These are phyloP conservation scores for Colletotrichum spaethianum DNA, from an alignment of 2,329 filamentous ascomycete genomes.

Conservation along the genomic window DNA sequence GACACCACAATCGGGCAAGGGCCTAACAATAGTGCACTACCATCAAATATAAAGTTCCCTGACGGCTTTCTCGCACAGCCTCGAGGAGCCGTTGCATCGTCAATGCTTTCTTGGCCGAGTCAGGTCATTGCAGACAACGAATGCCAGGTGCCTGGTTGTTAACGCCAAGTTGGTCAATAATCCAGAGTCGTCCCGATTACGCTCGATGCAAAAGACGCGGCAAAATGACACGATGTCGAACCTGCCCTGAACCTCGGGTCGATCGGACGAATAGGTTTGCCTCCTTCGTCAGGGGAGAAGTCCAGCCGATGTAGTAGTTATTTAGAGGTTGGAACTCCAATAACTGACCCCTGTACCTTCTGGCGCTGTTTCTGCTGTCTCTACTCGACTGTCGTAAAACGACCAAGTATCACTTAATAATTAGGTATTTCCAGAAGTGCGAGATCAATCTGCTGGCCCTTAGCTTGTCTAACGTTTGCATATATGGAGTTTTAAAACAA, in stretches of 20 bases:
- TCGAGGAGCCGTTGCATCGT: not conserved
- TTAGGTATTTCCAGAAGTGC: too few relatives aligned
- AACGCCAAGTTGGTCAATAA: not conserved
- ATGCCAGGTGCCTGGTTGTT: not conserved
- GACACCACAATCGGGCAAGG: too few relatives aligned
- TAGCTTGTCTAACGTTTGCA: too few relatives aligned
- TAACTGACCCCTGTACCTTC: not conserved
- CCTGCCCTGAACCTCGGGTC: not conserved
- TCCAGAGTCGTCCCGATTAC: not conserved
- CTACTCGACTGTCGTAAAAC: not conserved
- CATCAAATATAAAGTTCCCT: too few relatives aligned
- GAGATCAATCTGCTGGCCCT: too few relatives aligned
- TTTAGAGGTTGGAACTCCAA: not conserved
- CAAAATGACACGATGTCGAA: not conserved
- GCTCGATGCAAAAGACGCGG: not conserved
- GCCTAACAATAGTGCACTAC: too few relatives aligned
- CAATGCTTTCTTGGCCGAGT: not conserved
- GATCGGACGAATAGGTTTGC: constrained; percentile 20
- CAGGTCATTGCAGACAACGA: not conserved
- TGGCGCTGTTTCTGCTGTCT: not conserved
- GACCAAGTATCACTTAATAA: not conserved
- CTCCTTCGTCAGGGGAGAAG: constrained; percentile 1
- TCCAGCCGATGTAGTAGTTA: constrained; percentile 7
- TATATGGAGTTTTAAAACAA: too few relatives aligned
- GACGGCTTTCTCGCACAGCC: too few relatives aligned